phyloP scores from a whole-genome alignment of 805 yeast species.

The Candida peoriensis region DNA sequence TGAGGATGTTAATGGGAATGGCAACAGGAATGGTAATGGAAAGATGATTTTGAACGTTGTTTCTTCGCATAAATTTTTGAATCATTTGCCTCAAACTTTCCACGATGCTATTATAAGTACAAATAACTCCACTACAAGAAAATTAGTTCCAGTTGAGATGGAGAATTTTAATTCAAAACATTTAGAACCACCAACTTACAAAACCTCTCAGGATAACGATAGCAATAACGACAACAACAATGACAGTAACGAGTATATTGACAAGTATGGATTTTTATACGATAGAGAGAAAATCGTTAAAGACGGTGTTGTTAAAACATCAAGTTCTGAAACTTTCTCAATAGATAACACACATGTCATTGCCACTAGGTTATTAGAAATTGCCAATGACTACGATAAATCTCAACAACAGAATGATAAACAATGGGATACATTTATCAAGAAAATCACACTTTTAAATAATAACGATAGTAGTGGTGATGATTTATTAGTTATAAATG shows the following conservation, averaged over 20 bases:
- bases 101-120: slow-evolving; percentile 16
- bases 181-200: slow-evolving; percentile 28
- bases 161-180: slow-evolving; percentile 28
- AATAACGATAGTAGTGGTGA: slow-evolving; percentile 22
- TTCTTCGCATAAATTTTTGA: slow-evolving; percentile 16
- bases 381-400: slow-evolving; percentile 40
- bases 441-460: slow-evolving; percentile 25
- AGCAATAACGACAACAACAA: slow-evolving; percentile 33
- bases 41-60: slow-evolving; percentile 13
- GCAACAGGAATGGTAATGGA: too few species aligned
- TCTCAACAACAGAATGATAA: slow-evolving; percentile 32
- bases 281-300: slow-evolving; percentile 20
- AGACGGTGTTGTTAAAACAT: not conserved
- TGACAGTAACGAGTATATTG: slow-evolving; percentile 28
- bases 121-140: not conserved
- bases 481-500: slow-evolving; percentile 36
- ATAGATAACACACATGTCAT: slow-evolving; percentile 3
- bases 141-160: slow-evolving; percentile 37
- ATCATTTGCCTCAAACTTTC: slow-evolving; percentile 19
- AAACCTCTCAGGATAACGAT: slow-evolving; percentile 5
- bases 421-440: slow-evolving; percentile 43
- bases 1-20: too few species aligned
- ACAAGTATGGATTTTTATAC: slow-evolving; percentile 45
- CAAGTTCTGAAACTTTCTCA: not conserved
- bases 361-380: slow-evolving; percentile 17